Evolutionary conservation across 805 yeast species (phyloP).

Genomic region (Lipomyces mesembrius): DNA sequence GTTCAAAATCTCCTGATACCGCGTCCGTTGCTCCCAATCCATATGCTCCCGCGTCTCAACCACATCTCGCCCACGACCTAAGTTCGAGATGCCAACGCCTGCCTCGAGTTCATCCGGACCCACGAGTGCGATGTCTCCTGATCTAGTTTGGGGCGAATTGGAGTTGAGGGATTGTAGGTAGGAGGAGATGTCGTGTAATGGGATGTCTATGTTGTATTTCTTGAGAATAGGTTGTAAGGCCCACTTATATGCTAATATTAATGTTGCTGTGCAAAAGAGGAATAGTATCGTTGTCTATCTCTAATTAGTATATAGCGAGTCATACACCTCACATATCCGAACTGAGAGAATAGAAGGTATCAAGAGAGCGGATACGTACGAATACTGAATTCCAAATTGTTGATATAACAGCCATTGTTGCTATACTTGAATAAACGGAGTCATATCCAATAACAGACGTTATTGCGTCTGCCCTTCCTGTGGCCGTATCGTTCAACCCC

Average conservation of each 20-base stretch:
- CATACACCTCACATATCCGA: neutral
- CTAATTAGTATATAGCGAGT: neutral
- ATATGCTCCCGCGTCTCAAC: conserved; percentile 22
- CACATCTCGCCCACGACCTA: conserved; percentile 17
- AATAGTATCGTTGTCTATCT: conserved; percentile 5
- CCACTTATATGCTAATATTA: conserved; percentile 31
- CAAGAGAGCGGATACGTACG: neutral
- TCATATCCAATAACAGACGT: neutral
- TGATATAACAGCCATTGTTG: neutral
- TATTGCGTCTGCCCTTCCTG: neutral
- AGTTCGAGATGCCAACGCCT: conserved; percentile 24
- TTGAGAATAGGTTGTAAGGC: conserved; percentile 33
- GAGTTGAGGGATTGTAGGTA: conserved; percentile 15
- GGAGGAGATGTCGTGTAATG: conserved; percentile 27
- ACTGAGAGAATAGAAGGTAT: neutral
- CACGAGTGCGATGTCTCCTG: neutral
- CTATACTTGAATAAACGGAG: neutral
- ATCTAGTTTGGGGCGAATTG: neutral
- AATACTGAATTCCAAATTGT: neutral
- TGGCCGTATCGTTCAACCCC: neutral
- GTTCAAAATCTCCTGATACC: neutral
- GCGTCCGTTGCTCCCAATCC: conserved; percentile 20
- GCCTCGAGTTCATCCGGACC: conserved; percentile 21
- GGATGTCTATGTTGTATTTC: conserved; percentile 31
- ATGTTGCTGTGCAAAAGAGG: conserved; percentile 13